Base-by-base conservation (phyloP, 2,329 filamentous ascomycete genomes). In the Magnaporthales sp. region DNA sequence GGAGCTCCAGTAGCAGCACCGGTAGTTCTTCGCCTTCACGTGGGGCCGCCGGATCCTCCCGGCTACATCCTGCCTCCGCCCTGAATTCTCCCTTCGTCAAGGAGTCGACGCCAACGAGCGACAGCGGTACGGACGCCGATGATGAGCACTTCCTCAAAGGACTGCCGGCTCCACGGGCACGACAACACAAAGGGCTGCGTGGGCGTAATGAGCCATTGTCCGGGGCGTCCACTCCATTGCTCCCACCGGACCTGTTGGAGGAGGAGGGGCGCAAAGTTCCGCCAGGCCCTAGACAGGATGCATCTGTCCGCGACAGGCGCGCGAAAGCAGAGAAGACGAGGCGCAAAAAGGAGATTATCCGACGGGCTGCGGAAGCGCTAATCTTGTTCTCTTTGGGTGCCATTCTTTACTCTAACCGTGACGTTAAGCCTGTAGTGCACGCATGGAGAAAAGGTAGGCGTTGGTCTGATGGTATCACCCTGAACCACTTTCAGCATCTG, bases 111-210 rank as follows among this genome's bases (percentile, higher is more conserved):
- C 84, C 87, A 1, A 86, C 86, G 11, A 97, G 92, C 76, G 93
- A 97, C 71, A 97, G 93, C 75, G 94, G 94, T 27, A 96, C 93
- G 22, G 94, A 98, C 75, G 94, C 94, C 54, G 94, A 97, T 73
- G 94, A 98, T 79, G 94, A 98, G 76, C 91, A 93, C 69, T 89
- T 94, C 71, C 81, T 97, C 67, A 95, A 90, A 75, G 91, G 93
- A 0, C 80, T 97, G 26, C 93, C 94, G 1, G 91, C 93, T 2
- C 91, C 93, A 2, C 89, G 84, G n/a, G 71, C 84, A 9, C 85
- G 87, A 68, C 82, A 87, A 32, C 89, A 91, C 74, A 97, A 97
- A 78, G 93, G 93, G 8, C 77, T 97, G 63, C 85, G 90, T 68
- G 89, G 86, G 67, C 78, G 76, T 67, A 83, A 86, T 70, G 88